Evolutionary conservation across 2,329 filamentous ascomycete species (phyloP), one percentile per base, ranked within the genome.

Genomic region (Periconia macrospinosa): DNA sequence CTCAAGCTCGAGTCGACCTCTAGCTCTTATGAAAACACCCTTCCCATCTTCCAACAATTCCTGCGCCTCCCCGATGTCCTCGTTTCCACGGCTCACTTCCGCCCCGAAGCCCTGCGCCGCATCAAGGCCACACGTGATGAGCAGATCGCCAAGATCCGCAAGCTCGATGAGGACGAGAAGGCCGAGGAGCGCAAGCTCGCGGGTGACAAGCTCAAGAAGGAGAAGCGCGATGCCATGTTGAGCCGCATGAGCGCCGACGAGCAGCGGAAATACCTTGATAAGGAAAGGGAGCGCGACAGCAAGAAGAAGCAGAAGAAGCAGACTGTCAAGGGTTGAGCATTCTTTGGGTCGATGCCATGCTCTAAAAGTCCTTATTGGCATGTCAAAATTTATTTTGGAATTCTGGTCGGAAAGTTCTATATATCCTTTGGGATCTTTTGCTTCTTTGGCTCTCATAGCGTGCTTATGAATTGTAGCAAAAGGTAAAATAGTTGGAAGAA

Each of bases 231-330:
- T 45, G 65, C 81, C 18, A 87, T 91, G 77, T 82, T 88, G 58
- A 88, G 91, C 70, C 85, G 84, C 75, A 79, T 88, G 73, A 92
- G 88, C 48, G 78, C 78, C 1, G 78, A 79, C 2, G 78, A 81
- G 68, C 79, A 81, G 71, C 72, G 74, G 62, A 81, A 81, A 69
- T 81, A 78, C 57, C 58, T 82, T 77, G 96, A 97, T 79, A 86
- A 89, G 68, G 95, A 97, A 83, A 85, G 92, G 50, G 93, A 97
- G 67, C 86, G 87, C 62, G 86, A 92, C 71, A 82, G 94, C 59
- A 89, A 87, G 70, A 87, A 83, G 73, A 78, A 77, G 51, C 79
- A 83, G 75, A 89, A 89, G 81, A 87, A 80, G 77, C 79, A 80
- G 74, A 83, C 81, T 27, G 77, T 80, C 62, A 81, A 79, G 67